These are phyloP conservation scores for Eudorina sp. DNA, from an alignment of 139 green algal species.

Conservation along the genomic window DNA sequence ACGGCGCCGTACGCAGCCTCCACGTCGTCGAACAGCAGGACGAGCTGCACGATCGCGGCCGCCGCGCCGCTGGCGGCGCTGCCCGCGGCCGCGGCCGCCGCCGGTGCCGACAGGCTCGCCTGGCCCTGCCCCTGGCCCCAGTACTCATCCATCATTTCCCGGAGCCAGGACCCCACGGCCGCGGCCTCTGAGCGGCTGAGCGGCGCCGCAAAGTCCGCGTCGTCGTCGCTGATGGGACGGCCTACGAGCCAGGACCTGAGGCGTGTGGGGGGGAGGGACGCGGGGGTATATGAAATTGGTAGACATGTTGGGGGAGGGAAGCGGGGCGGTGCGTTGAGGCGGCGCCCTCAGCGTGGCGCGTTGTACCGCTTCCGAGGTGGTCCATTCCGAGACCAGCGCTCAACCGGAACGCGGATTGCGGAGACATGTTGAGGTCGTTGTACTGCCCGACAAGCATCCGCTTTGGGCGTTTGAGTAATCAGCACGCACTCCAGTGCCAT, in stretches of 20 bases:
- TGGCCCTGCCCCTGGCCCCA: neutral
- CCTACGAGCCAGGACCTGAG: constrained; percentile 38
- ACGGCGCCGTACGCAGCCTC: neutral
- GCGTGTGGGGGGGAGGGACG: neutral
- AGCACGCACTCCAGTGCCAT: no score
- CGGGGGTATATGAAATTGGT: no score
- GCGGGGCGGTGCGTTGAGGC: no score
- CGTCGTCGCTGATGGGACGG: neutral
- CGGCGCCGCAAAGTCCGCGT: neutral
- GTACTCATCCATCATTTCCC: constrained; percentile 14
- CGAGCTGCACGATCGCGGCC: neutral
- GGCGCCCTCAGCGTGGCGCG: no score
- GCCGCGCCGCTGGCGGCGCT: neutral
- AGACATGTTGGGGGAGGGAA: no score
- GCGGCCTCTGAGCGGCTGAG: neutral
- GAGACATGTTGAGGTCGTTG: no score
- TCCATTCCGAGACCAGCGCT: no score
- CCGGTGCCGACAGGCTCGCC: neutral
- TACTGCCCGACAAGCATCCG: no score
- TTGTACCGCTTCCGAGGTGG: no score
- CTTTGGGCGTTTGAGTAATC: no score
- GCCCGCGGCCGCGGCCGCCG: neutral
- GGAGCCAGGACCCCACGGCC: neutral
- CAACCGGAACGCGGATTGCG: no score
- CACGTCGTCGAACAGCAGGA: constrained; percentile 26